Base-by-base conservation (phyloP, 2,329 filamentous ascomycete species). In the Xylogone sp. region DNA sequence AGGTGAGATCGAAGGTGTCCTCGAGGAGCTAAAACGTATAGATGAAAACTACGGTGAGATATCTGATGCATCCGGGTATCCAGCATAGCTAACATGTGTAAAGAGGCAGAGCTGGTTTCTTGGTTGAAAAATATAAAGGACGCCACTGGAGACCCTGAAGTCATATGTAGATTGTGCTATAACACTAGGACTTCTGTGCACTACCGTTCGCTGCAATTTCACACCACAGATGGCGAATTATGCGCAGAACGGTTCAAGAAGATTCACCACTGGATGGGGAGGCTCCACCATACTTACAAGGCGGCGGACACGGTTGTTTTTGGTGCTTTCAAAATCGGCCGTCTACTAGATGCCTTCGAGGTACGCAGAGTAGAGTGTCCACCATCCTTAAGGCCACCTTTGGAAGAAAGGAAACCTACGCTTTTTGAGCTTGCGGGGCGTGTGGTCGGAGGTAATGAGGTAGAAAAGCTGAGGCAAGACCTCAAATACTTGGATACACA, bases 211-310 rank as follows among this genome's bases (percentile, higher is more conserved):
- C 21, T 52, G 21, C 43, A 47, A 21, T 5, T 9, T 2, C 16
- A 31, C n/a, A 20, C 45, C 16, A 31, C 10, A 20, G 20, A 7
- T 6, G 43, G 48, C 19, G 24, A 42, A 12, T 9, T 21, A 19
- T 47, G 3, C 27, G 42, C 34, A 8, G 13, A n/a, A 21, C 34
- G 20, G 0, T 74, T 73, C 50, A 50, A 54, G 3, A 42, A 45
- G 2, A 62, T 70, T 4, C 61, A 63, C 3, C 77, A 79, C 56
- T 65, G 67, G 29, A 59, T 80, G 7, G 75, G 76, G 2, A 67
- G 75, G 1, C 58, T 81, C 2, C 71, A 70, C n/a, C 61, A 72
- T 20, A 71, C 72, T 48, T 59, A 74, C 2, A 67, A 73, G 9
- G 69, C 71, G 1, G 61, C 68, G 0, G 63, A 65, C 3, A 55